Evolutionary conservation across 805 yeast genomes (phyloP), one percentile per base, ranked within the genome.

Genomic region (Hanseniaspora lachancei): DNA sequence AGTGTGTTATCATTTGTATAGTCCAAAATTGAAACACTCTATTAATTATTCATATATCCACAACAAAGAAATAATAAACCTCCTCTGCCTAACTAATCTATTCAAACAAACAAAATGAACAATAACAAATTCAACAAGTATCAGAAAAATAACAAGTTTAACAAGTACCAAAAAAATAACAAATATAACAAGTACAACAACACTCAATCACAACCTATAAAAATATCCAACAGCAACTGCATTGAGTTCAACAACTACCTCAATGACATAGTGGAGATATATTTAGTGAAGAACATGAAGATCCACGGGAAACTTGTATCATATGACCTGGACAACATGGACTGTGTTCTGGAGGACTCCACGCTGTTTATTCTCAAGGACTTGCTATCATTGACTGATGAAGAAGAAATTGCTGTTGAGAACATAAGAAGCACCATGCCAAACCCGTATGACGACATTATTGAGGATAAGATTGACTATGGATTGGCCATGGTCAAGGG

Each of bases 211-310:
- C 59, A 70, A 68, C 58, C 71, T 71, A 60, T 66, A 74, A 61
- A 88, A 82, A 61, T 81, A 88, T 15, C 97, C 97, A 39, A 86
- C 69, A 96, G 89, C 60, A 95, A 96, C 23, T 86, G 89, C 58
- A 73, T 88, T 56, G 89, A 89, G 67, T 73, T 93, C 58, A 78
- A 82, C 59, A 84, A 80, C 64, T 86, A 85, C 66, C 79, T 79
- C 62, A 95, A 87, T 66, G 75, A 83, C 61, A 68, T 75, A 61
- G 80, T 91, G 42, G 77, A 82, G 62, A 91, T 89, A 54, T 82
- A 85, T 62, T 80, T 93, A 65, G 77, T 82, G 61, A 95, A 95
- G 13, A 96, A 96, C 7, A 79, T 97, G 64, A 81, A 82, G 62
- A 80, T 85, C n/a, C 74, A 74, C 18, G 98, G 98, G 38, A 71